Evolutionary conservation across 2,329 filamentous ascomycete genomes (phyloP).

Genomic region (Fusarium pseudograminearum): DNA sequence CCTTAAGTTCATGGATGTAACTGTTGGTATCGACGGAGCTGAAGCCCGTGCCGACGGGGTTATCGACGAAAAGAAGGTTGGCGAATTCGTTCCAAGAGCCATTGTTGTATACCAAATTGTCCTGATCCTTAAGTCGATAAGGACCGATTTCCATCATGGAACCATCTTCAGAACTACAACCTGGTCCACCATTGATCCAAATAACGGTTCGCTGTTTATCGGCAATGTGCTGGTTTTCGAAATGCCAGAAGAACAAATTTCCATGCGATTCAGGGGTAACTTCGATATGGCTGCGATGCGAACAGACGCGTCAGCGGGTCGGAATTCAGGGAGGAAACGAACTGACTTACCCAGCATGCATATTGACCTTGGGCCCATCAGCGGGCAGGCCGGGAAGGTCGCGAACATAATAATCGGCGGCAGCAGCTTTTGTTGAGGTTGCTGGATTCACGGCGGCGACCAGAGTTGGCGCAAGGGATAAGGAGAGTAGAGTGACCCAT

Average conservation of each 20-base stretch:
- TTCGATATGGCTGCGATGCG: conserved; percentile 81
- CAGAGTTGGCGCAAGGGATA: conserved; percentile 59
- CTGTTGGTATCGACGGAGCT: conserved; percentile 94
- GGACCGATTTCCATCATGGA: conserved; percentile 96
- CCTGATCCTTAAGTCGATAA: conserved; percentile 83
- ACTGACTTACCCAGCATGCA: conserved; percentile 90
- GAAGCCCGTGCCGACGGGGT: conserved; percentile 95
- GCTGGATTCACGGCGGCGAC: conserved; percentile 46
- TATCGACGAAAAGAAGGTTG: conserved; percentile 96
- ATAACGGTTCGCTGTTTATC: conserved; percentile 91
- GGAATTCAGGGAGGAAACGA: conserved; percentile 6
- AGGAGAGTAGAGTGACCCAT: conserved; percentile 51
- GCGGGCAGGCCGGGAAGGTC: conserved; percentile 86
- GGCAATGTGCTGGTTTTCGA: conserved; percentile 93
- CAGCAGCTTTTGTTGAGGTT: conserved; percentile 47
- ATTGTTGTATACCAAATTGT: conserved; percentile 80
- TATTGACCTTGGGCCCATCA: conserved; percentile 81
- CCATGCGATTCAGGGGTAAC: conserved; percentile 86
- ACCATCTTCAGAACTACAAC: conserved; percentile 97
- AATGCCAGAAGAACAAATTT: conserved; percentile 99
- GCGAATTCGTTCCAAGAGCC: conserved; percentile 99
- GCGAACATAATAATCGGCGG: conserved; percentile 89
- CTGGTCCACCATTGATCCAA: conserved; percentile 97
- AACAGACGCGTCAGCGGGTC: conserved; percentile 41
- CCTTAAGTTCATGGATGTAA: conserved; percentile 84